Base-by-base conservation (phyloP, 352 stramenopile genomes). In the Pythium grandisporangium region DNA sequence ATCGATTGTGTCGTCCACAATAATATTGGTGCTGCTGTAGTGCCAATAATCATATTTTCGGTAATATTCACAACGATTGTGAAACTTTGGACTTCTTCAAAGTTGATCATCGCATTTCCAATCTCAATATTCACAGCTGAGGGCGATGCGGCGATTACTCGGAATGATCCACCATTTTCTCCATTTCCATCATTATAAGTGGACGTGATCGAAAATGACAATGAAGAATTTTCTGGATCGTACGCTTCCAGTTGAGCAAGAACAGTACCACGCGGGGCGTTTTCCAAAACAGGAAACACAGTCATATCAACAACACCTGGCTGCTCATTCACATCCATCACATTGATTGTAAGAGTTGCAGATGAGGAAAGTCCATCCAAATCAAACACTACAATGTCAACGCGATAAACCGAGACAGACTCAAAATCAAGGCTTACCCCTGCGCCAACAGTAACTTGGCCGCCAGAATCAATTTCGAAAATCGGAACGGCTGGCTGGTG, bases 221-320 rank as follows among this genome's bases (percentile, higher is more conserved):
- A n/a, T n/a, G n/a, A n/a, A n/a, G n/a, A 49, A 17, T 79, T 83
- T 39, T 83, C 70, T 14, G 70, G 66, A 42, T 83, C 70, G 13
- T 49, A 61, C 2, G 58, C 66, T 36, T 41, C 42, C 2, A 83
- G 17, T 2, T 49, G n/a, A 12, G 48, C 62, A 11, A 83, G 26
- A 5, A 76, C 35, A 4, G 70, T 71, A 23, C 70, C 66, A 29
- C 45, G 53, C 20, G 60, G 52, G 1, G 61, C 16, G 32, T 83
- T 79, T 23, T 83, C 70, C 0, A 45, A n/a, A 6, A 83, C 8
- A 3, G 41, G 7, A n/a, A 30, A 39, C 8, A 53, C n/a, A 1
- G 53, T 39, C 8, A 65, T 14, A 3, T n/a, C n/a, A n/a, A 45
- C 25, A 6, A 63, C 27, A 1, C 43, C 53, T 13, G 61, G 61